phyloP scores from a whole-genome alignment of 1,284 basidiomycete genomes.

The Paramarasmius palmivorus region DNA sequence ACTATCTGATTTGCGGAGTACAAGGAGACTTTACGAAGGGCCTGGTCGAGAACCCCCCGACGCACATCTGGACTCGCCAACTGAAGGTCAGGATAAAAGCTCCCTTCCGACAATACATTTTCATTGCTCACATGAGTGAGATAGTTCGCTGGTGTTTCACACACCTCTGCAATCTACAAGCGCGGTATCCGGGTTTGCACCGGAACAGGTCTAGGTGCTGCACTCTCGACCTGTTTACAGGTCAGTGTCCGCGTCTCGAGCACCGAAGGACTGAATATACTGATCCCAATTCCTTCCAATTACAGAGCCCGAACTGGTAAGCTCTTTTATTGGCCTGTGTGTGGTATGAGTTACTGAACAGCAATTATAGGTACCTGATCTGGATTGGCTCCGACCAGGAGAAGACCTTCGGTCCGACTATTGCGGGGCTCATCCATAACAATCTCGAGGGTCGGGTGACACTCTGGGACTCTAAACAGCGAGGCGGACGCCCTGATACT shows the following conservation, averaged over 20 bases:
- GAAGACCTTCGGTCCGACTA: conserved; percentile 80
- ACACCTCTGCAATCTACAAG: conserved; percentile 74
- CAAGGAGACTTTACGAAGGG: conserved; percentile 70
- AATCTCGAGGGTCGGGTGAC: conserved; percentile 55
- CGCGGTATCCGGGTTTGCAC: conserved; percentile 82
- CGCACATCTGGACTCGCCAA: conserved; percentile 66
- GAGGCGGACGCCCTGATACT: conserved; percentile 49
- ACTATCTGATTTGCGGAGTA: conserved; percentile 72
- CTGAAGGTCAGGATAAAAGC: conserved; percentile 46
- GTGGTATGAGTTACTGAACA: not conserved
- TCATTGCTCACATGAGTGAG: not conserved
- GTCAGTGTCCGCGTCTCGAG: conserved; percentile 23
- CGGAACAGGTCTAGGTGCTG: conserved; percentile 81
- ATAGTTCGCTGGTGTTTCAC: conserved; percentile 76
- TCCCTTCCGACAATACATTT: not conserved
- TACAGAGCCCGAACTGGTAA: conserved; percentile 61
- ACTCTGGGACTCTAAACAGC: conserved; percentile 64
- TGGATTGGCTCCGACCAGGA: conserved; percentile 79
- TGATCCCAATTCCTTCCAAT: not conserved
- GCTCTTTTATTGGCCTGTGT: conserved; percentile 16
- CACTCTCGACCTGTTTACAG: conserved; percentile 77
- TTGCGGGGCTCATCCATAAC: conserved; percentile 63
- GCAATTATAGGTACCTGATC: conserved; percentile 52
- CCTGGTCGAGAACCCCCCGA: conserved; percentile 62
- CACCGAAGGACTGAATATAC: not conserved